phyloP scores from a whole-genome alignment of 768 basidiomycete genomes.

The Calocybe indica region DNA sequence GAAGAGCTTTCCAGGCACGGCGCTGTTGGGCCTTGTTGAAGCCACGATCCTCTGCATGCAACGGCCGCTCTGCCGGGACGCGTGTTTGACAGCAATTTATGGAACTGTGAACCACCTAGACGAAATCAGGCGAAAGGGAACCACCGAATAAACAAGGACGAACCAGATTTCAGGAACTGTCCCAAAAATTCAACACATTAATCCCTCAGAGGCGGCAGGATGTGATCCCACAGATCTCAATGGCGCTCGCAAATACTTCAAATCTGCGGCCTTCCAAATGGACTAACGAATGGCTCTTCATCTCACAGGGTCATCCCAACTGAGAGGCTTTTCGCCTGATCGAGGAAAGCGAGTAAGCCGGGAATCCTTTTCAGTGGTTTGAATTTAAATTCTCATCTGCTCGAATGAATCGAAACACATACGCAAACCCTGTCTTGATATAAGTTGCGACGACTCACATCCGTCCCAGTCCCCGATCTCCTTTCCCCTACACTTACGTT shows the following conservation, averaged over 20 bases:
- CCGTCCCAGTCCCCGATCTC: slow-evolving; percentile 48
- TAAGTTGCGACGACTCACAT: slow-evolving; percentile 30
- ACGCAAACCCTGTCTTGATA: slow-evolving; percentile 27
- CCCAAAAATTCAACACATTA: too few relatives aligned
- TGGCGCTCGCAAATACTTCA: too few relatives aligned
- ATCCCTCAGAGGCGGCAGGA: too few relatives aligned
- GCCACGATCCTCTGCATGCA: slow-evolving; percentile 16
- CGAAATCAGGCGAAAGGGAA: slow-evolving; percentile 12
- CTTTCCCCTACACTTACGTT: slow-evolving; percentile 45
- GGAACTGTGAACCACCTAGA: slow-evolving; percentile 4
- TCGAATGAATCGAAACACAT: slow-evolving; percentile 23
- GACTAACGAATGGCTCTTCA: slow-evolving; percentile 12
- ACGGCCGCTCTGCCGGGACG: slow-evolving; percentile 24
- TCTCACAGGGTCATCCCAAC: slow-evolving; percentile 31
- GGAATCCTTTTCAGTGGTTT: slow-evolving; percentile 24
- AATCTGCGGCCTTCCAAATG: slow-evolving; percentile 9
- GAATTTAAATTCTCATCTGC: slow-evolving; percentile 22
- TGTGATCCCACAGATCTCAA: too few relatives aligned
- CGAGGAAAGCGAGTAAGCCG: slow-evolving; percentile 47
- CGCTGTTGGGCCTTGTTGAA: slow-evolving; percentile 1
- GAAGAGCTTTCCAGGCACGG: slow-evolving; percentile 33
- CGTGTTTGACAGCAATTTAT: slow-evolving; percentile 2
- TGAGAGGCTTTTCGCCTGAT: slow-evolving; percentile 32
- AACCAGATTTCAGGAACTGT: too few relatives aligned
- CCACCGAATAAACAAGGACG: slow-evolving; percentile 14